phyloP scores from a whole-genome alignment of 2,329 filamentous ascomycete genomes.

The Arthrobotrys iridis region DNA sequence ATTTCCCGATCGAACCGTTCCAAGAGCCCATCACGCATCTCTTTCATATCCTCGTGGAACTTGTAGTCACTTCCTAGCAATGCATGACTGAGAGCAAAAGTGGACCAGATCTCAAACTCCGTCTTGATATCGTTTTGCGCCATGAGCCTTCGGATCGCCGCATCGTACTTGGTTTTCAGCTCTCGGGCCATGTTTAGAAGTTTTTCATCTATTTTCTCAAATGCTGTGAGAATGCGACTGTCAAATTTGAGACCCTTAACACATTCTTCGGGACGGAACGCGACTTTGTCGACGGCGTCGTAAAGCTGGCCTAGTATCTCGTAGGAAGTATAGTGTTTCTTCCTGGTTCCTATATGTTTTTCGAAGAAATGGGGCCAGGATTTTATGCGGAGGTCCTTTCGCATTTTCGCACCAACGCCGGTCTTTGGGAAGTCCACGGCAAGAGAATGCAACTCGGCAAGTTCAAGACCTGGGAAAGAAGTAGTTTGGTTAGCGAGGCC shows the following conservation, averaged over 20 bases:
- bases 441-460: constrained; percentile 84
- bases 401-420: constrained; percentile 78
- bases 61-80: constrained; percentile 81
- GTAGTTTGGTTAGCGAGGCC: constrained; percentile 20
- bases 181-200: constrained; percentile 70
- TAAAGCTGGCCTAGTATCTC: constrained; percentile 81
- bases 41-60: constrained; percentile 81
- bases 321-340: constrained; percentile 48
- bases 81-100: constrained; percentile 81
- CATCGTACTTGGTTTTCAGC: constrained; percentile 82
- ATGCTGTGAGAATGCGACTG: constrained; percentile 73
- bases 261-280: constrained; percentile 75
- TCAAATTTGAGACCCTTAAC: constrained; percentile 72
- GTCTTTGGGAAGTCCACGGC: constrained; percentile 97
- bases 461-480: constrained; percentile 67
- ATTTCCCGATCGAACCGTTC: constrained; percentile 75
- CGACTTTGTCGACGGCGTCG: constrained; percentile 69
- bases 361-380: constrained; percentile 67
- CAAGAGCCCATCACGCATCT: constrained; percentile 73
- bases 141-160: constrained; percentile 79
- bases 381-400: constrained; percentile 59
- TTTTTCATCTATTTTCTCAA: constrained; percentile 66
- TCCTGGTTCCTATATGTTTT: constrained; percentile 75
- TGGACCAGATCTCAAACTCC: constrained; percentile 91
- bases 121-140: constrained; percentile 82